Evolutionary conservation across 2,329 filamentous ascomycete species (phyloP).

Genomic region (Fusarium brevicatenulatum): DNA sequence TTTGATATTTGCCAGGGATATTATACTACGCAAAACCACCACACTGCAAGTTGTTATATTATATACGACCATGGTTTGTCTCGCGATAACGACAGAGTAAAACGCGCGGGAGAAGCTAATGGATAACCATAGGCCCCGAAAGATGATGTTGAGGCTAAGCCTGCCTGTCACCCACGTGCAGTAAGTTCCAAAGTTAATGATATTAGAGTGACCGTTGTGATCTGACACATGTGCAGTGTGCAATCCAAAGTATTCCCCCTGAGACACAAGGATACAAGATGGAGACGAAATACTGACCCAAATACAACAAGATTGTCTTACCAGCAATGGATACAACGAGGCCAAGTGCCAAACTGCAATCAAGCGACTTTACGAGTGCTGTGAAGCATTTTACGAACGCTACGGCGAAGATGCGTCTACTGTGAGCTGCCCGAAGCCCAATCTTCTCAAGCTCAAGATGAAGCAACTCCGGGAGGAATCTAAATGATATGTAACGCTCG

Average conservation of each 20-base stretch:
- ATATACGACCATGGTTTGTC: slow-evolving; percentile 18
- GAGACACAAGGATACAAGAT: background rate
- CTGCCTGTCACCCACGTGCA: slow-evolving; percentile 86
- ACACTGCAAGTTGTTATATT: background rate
- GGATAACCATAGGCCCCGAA: slow-evolving; percentile 56
- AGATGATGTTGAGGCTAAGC: slow-evolving; percentile 76
- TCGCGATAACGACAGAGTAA: too few species aligned
- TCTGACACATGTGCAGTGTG: slow-evolving; percentile 69
- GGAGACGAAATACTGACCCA: slow-evolving; percentile 1
- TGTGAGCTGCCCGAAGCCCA: slow-evolving; percentile 86
- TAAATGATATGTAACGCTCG: slow-evolving; percentile 58
- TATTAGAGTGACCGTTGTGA: background rate
- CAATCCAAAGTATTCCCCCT: slow-evolving; percentile 78
- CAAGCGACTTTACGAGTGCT: slow-evolving; percentile 92
- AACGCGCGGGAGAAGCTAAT: slow-evolving; percentile 5
- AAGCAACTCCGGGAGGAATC: slow-evolving; percentile 70
- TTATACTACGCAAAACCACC: background rate
- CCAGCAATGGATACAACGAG: slow-evolving; percentile 86
- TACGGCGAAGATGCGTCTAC: slow-evolving; percentile 81
- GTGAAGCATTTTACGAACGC: slow-evolving; percentile 84
- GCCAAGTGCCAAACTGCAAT: slow-evolving; percentile 81
- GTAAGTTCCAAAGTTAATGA: slow-evolving; percentile 59
- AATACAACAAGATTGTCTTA: slow-evolving; percentile 75
- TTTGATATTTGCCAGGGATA: background rate
- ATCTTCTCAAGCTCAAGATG: slow-evolving; percentile 83